Evolutionary conservation across 2,329 filamentous ascomycete genomes (phyloP).

Genomic region (Fusarium sp.): DNA sequence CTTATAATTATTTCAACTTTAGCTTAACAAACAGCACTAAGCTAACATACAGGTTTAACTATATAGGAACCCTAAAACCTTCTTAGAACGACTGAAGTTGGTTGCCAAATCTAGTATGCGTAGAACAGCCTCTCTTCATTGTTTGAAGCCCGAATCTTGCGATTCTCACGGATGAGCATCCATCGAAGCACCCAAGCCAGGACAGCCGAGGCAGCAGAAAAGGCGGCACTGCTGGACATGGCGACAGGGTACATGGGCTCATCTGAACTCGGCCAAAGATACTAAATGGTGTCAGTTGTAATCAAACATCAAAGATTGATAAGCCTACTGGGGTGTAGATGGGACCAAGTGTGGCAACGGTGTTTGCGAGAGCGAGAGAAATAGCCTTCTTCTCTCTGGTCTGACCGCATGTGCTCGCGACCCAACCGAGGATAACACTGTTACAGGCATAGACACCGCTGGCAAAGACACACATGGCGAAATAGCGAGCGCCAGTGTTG

Average conservation of each 20-base stretch:
- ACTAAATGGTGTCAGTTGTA: neutral
- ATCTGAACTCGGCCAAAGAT: conserved; percentile 31
- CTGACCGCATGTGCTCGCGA: conserved; percentile 53
- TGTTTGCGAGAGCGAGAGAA: conserved; percentile 48
- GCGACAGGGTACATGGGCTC: conserved; percentile 20
- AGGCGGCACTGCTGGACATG: conserved; percentile 35
- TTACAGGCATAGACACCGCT: conserved; percentile 54
- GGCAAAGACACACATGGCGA: conserved; percentile 52
- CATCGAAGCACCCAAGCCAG: conserved; percentile 51
- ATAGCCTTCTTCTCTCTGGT: conserved; percentile 60
- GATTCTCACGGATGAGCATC: conserved; percentile 50
- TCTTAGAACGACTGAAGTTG: no score
- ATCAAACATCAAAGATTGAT: accelerated
- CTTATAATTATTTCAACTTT: no score
- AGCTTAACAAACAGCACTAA: no score
- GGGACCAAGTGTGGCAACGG: conserved; percentile 29
- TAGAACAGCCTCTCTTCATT: conserved; percentile 43
- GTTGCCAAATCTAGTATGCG: conserved; percentile 36
- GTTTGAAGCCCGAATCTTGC: conserved; percentile 43
- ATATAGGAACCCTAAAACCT: no score
- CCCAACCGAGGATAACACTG: conserved; percentile 57
- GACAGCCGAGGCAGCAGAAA: conserved; percentile 49
- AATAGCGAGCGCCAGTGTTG: conserved; percentile 29
- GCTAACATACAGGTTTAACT: no score
- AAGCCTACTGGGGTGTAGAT: conserved; percentile 40